These are phyloP conservation scores for Truncatella angustata DNA, from an alignment of 2,329 filamentous ascomycete genomes.

Conservation along the genomic window DNA sequence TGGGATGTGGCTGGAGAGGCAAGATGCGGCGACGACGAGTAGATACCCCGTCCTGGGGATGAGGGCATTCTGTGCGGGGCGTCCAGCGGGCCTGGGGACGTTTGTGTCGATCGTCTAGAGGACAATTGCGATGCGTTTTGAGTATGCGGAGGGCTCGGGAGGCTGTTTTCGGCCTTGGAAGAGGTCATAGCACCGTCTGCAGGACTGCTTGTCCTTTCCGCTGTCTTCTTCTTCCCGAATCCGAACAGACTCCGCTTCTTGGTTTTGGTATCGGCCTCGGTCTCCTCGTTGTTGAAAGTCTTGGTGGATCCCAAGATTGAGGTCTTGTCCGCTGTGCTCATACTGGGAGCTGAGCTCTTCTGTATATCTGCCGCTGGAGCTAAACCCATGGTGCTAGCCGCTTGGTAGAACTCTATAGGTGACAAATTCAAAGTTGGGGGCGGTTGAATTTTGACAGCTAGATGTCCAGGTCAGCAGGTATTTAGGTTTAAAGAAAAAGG, in stretches of 20 bases:
- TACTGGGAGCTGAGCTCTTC: conserved; percentile 24
- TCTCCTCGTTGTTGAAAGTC: conserved; percentile 23
- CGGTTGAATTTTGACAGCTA: conserved; percentile 2
- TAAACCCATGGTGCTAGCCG: conserved; percentile 26
- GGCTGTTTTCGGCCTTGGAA: conserved; percentile 27
- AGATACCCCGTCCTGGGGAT: conserved; percentile 64
- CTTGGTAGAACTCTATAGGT: conserved; percentile 5
- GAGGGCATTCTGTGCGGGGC: conserved; percentile 49
- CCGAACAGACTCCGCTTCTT: conserved; percentile 60
- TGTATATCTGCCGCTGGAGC: conserved; percentile 28
- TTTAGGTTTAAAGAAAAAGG: not conserved
- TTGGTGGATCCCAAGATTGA: conserved; percentile 30
- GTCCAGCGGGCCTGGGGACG: conserved; percentile 42
- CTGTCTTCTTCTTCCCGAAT: conserved; percentile 61
- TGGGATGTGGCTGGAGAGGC: conserved; percentile 75
- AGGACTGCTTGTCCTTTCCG: conserved; percentile 34
- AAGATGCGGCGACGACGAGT: conserved; percentile 69
- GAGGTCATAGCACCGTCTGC: conserved; percentile 26
- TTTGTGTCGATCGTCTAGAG: conserved; percentile 36
- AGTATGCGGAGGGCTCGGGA: conserved; percentile 29
- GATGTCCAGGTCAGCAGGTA: not conserved
- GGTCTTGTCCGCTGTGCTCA: conserved; percentile 18
- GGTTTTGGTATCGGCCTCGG: conserved; percentile 32
- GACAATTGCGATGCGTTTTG: conserved; percentile 33
- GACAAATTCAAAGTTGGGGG: not conserved